Conservation (phyloP, 495 filamentous ascomycete genomes). For the Neurospora intermedia region DNA sequence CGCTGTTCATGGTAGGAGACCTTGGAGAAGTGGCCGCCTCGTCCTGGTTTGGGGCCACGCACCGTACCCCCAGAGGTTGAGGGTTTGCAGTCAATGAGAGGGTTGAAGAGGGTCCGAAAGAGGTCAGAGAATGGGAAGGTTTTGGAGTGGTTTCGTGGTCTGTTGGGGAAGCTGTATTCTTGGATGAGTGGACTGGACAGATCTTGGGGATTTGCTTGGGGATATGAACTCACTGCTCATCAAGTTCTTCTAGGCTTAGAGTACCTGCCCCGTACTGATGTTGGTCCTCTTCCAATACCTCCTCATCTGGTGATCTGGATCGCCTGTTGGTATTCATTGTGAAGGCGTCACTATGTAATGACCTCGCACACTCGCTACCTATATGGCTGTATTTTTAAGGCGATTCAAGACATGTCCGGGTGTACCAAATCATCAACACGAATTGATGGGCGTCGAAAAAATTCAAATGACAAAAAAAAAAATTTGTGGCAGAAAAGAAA, state of each 20-base stretch:
- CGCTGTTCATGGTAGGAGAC: constrained; percentile 73
- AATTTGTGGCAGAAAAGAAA: background rate
- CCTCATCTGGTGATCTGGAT: constrained; percentile 34
- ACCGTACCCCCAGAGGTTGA: constrained; percentile 39
- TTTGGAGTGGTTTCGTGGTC: constrained; percentile 65
- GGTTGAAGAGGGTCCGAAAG: constrained; percentile 70
- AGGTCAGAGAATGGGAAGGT: constrained; percentile 81
- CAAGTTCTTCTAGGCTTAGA: constrained; percentile 42
- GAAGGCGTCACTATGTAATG: background rate
- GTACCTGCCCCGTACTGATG: constrained; percentile 34
- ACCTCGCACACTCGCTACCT: background rate
- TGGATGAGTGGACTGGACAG: background rate
- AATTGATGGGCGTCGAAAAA: background rate
- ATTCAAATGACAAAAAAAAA: background rate
- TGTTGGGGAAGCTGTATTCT: constrained; percentile 59
- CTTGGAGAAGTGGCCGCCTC: constrained; percentile 47
- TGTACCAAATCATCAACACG: background rate
- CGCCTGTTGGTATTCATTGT: constrained; percentile 18
- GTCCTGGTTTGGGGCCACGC: constrained; percentile 12
- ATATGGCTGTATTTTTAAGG: background rate
- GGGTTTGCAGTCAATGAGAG: constrained; percentile 74
- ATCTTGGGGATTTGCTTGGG: background rate
- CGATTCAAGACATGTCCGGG: background rate
- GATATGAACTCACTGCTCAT: constrained; percentile 46
- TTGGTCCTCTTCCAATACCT: constrained; percentile 41